These are phyloP conservation scores for Aquilaria sinensis DNA, from an alignment of 345 rosid species.

Conservation along the genomic window DNA sequence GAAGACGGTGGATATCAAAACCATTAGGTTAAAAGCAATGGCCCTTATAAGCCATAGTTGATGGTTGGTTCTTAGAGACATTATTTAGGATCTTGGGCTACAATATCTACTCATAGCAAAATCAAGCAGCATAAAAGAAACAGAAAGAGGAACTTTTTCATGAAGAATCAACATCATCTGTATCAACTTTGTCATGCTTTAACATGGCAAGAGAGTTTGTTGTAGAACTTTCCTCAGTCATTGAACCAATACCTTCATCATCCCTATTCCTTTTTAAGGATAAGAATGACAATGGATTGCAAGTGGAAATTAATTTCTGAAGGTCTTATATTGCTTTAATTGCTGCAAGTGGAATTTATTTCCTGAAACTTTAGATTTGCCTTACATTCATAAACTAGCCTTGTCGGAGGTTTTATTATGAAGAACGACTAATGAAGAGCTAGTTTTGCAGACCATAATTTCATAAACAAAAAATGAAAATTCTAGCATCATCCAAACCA, in stretches of 20 bases:
- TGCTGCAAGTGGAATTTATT: conserved; percentile 81
- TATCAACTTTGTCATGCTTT: conserved; percentile 35
- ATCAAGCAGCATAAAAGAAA: no score
- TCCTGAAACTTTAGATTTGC: conserved; percentile 82
- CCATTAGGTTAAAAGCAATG: no score
- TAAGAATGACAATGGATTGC: conserved; percentile 66
- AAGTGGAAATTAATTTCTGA: conserved; percentile 84
- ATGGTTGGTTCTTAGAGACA: no score
- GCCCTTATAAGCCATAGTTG: no score
- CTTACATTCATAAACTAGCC: conserved; percentile 82
- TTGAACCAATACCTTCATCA: conserved; percentile 51
- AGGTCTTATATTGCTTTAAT: conserved; percentile 85
- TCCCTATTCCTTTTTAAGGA: conserved; percentile 45
- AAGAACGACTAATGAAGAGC: conserved; percentile 85
- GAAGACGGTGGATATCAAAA: no score
- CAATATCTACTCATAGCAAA: no score
- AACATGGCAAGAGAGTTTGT: conserved; percentile 37
- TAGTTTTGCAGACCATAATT: conserved; percentile 32
- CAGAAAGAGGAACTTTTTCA: conserved; percentile 7
- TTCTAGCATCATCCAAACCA: no score
- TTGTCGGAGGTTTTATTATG: conserved; percentile 68
- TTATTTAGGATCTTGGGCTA: no score
- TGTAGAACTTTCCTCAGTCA: conserved; percentile 66
- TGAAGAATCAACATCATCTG: conserved; percentile 41
- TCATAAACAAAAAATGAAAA: no score